Percentiles rank a stretch among this genome's conserved stretches.
phyloP scores from a whole-genome alignment of 1,284 basidiomycete species.

The Xerocomus minutiporus region DNA sequence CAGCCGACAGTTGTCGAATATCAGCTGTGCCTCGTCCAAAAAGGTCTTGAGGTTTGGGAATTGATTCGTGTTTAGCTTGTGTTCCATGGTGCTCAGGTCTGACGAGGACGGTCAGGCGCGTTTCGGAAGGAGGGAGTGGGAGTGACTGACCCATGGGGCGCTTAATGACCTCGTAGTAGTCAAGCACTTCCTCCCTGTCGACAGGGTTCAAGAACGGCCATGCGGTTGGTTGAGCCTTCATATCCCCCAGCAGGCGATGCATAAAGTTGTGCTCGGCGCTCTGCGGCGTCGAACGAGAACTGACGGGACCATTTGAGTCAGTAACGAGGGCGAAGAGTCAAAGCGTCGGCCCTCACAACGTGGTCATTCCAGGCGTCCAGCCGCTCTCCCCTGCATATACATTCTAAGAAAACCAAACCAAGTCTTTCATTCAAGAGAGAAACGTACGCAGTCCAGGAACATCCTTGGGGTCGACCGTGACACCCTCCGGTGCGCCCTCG shows the following conservation, averaged over 20 bases:
- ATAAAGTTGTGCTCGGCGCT: conserved; percentile 64
- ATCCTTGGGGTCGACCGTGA: conserved; percentile 62
- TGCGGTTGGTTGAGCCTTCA: conserved; percentile 75
- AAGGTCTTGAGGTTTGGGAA: conserved; percentile 80
- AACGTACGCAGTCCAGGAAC: conserved; percentile 80
- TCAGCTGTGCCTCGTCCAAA: conserved; percentile 73
- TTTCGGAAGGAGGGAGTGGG: too few species aligned
- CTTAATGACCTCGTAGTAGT: conserved; percentile 90
- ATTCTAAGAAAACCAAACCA: conserved; percentile 7
- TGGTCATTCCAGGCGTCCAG: conserved; percentile 87
- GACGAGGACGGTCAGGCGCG: conserved; percentile 1
- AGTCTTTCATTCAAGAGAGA: conserved; percentile 6
- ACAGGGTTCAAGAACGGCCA: conserved; percentile 91
- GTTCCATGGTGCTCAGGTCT: conserved; percentile 90
- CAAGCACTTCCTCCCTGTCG: conserved; percentile 76
- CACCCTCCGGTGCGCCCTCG: conserved; percentile 44
- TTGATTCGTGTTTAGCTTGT: conserved; percentile 80
- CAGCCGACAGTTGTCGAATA: conserved; percentile 88
- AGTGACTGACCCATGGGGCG: conserved; percentile 83
- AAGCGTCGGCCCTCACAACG: conserved; percentile 50
- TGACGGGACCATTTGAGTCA: conserved; percentile 19
- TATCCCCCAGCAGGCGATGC: conserved; percentile 79
- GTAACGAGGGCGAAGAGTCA: neutral
- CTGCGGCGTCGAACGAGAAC: conserved; percentile 44
- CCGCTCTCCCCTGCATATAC: conserved; percentile 76